Evolutionary conservation across 441 rosid species (phyloP), one percentile per base, ranked within the genome.

Genomic region (Metrosideros polymorpha): DNA sequence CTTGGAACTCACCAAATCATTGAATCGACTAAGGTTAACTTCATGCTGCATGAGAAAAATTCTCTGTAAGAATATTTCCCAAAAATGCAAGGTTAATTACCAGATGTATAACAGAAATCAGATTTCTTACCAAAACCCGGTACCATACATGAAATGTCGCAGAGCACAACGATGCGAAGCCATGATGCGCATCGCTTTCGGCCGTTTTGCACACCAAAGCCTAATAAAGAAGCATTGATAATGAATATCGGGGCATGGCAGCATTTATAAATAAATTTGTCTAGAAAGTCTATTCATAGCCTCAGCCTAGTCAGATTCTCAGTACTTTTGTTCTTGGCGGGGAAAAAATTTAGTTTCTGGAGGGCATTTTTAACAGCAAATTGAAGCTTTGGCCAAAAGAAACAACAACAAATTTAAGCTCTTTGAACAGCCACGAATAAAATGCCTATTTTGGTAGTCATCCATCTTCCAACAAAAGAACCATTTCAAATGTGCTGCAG

Each of bases 131-230:
- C 95, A 96, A 85, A 61, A 93, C 95, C 54, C 91, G 92, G 91
- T 93, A 96, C 98, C 98, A 96, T 30, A 90, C 91, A 89, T 92
- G 90, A 87, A 93, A 94, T 82, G 98, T 96, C 45, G 93, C 94
- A 89, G 94, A 85, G 85, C 95, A 90, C 50, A 95, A 88, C 82
- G 94, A 91, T 63, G 92, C 92, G 86, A 91, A 95, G 82, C 93
- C 94, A 89, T 92, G 92, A 91, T 90, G 86, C 82, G 77, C 89
- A 86, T 92, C 91, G 51, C 91, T 95, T 87, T 82, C 90, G 42
- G 43, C 85, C 87, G 91, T 53, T 88, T 85, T 89, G 57, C 91
- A 87, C 49, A 89, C 85, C 87, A 91, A 89, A 87, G 92, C 94
- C 98, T 95, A 84, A 75, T 51, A 86, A 86, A 87, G 87, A 88